Evolutionary conservation across 176 grass and related monocot species (phyloP).

Genomic region (Oryza australiensis): DNA sequence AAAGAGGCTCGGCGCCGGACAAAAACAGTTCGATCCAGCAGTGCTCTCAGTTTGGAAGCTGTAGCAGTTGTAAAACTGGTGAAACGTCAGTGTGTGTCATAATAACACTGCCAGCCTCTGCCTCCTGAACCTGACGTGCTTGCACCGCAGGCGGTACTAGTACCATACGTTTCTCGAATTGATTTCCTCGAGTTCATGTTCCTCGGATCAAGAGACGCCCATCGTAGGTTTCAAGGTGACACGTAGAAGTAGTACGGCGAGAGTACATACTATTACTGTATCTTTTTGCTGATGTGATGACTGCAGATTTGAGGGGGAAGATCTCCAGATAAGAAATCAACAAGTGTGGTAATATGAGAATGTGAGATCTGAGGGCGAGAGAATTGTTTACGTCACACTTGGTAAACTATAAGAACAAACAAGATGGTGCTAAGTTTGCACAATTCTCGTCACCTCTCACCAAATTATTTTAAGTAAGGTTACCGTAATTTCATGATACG

Average conservation of each 20-base stretch:
- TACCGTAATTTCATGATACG: too few species aligned
- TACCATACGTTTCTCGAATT: not conserved
- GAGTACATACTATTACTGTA: too few species aligned
- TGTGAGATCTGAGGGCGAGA: conserved; percentile 21
- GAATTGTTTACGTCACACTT: not conserved
- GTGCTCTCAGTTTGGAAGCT: not conserved
- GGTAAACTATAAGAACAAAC: not conserved
- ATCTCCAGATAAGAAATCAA: conserved; percentile 18
- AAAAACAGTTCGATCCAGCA: not conserved
- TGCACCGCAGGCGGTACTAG: not conserved
- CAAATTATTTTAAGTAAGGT: too few species aligned
- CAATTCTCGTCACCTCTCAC: too few species aligned
- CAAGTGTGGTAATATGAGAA: not conserved
- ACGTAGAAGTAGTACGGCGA: not conserved
- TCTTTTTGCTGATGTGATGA: not conserved
- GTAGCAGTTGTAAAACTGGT: not conserved
- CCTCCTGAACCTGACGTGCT: not conserved
- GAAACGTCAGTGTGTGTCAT: not conserved
- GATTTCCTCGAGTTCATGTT: not conserved
- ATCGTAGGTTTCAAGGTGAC: not conserved
- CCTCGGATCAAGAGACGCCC: not conserved
- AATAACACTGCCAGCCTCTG: not conserved
- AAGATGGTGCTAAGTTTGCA: not conserved
- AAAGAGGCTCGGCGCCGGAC: not conserved
- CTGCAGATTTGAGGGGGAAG: not conserved